Base-by-base conservation (phyloP, 768 basidiomycete genomes). In the Mycena kentingensis region DNA sequence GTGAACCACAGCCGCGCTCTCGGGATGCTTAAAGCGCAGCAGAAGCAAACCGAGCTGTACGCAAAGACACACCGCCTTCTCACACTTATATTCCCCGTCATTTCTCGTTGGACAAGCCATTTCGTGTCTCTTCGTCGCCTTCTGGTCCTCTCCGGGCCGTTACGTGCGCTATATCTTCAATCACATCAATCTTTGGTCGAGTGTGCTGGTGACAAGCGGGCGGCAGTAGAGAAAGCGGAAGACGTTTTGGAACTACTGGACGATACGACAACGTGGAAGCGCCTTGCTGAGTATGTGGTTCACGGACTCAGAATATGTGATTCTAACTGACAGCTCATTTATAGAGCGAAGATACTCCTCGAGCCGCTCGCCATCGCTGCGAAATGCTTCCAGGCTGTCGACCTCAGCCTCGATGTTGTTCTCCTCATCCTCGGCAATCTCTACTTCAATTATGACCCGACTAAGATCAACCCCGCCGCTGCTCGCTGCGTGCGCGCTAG, bases 301-400 rank as follows among this genome's bases (percentile, higher is more conserved):
- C 26, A 28, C 19, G 11, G 27, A n/a, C 27, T 10, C 4, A 18
- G 18, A 44, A 28, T 27, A 16, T 4, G 27, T 44, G 27, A 44
- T n/a, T n/a, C n/a, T n/a, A n/a, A n/a, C n/a, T n/a, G n/a, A n/a
- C n/a, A 44, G 21, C 15, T 2, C 12, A 11, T 32, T 32, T 16
- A 16, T 12, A 49, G 38, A 25, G 49, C 42, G 11, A 49, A 49
- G 25, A 24, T 41, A 15, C n/a, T 49, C 1, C 21, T 49, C 5
- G 59, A 66, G 44, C 67, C 66, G 7, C 53, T 68, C 15, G 63
- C 66, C 1, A 57, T 67, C 35, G 65, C 67, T 4, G 55, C 61
- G 26, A 65, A 68, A 42, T 42, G 58, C 37, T 57, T 63, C 5
- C 65, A 68, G 45, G 56, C 46, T 2, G 27, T 39, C 7, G 28